Conservation (phyloP, 306 rosid genomes). For the Sophora flavescens region DNA sequence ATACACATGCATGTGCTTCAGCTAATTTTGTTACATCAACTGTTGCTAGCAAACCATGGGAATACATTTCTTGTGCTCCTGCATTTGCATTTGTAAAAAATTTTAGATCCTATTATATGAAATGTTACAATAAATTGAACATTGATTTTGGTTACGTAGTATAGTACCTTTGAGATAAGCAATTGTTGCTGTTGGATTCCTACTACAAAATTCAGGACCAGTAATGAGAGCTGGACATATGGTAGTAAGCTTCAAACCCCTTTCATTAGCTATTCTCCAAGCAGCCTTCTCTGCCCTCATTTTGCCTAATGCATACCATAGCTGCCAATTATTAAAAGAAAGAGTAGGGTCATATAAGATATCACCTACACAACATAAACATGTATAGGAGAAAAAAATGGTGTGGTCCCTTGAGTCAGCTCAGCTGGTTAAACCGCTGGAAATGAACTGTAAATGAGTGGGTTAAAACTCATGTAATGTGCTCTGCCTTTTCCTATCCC, state of each 20-base stretch:
- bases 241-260: slow-evolving; percentile 68
- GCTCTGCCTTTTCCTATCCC: too few relatives aligned
- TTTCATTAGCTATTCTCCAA: slow-evolving; percentile 79
- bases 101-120: slow-evolving; percentile 24
- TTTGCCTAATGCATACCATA: slow-evolving; percentile 93
- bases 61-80: slow-evolving; percentile 82
- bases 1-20: slow-evolving; percentile 72
- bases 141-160: background rate
- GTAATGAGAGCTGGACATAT: slow-evolving; percentile 83
- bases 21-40: slow-evolving; percentile 66
- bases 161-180: slow-evolving; percentile 88
- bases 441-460: too few relatives aligned
- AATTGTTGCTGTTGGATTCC: slow-evolving; percentile 79
- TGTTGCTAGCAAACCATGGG: slow-evolving; percentile 69
- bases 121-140: slow-evolving; percentile 6
- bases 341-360: background rate
- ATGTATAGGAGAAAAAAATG: background rate
- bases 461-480: too few relatives aligned
- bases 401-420: background rate
- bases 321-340: slow-evolving; percentile 53
- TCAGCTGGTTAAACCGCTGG: too few relatives aligned
- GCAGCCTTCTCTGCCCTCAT: slow-evolving; percentile 84
- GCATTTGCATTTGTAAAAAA: background rate
- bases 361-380: background rate
- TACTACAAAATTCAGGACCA: slow-evolving; percentile 62